phyloP scores from a whole-genome alignment of 257 asterid genomes.

The Solanum ossicruentum region DNA sequence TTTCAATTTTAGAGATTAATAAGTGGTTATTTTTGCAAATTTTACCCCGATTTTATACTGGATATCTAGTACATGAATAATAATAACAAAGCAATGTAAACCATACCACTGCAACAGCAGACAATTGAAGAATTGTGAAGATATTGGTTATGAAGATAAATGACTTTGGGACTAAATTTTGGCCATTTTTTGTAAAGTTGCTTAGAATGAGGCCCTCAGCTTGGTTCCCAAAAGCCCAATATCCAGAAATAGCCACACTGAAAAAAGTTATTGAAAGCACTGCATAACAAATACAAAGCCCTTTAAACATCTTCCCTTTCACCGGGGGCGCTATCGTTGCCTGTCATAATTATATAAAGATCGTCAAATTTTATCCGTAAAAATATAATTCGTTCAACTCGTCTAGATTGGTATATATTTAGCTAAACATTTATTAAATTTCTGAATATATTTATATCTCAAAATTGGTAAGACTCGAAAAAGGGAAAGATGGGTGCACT shows the following conservation, averaged over 20 bases:
- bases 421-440: background rate
- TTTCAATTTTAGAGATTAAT: background rate
- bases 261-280: conserved; percentile 47
- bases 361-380: background rate
- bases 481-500: too few relatives aligned
- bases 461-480: too few relatives aligned
- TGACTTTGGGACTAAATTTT: conserved; percentile 54
- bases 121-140: conserved; percentile 76
- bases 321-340: conserved; percentile 88
- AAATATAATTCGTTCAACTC: background rate
- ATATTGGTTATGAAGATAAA: conserved; percentile 48
- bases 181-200: conserved; percentile 54
- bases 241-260: conserved; percentile 79
- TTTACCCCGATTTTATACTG: background rate
- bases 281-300: conserved; percentile 63
- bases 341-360: conserved; percentile 10
- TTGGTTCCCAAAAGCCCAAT: conserved; percentile 81
- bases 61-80: background rate
- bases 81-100: background rate
- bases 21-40: background rate
- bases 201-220: conserved; percentile 44
- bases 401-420: background rate
- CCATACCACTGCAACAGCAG: conserved; percentile 79
- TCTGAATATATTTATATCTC: too few relatives aligned
- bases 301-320: conserved; percentile 91